phyloP scores from a whole-genome alignment of 73 alveolate genomes.

The Tetrahymena elliotti region DNA sequence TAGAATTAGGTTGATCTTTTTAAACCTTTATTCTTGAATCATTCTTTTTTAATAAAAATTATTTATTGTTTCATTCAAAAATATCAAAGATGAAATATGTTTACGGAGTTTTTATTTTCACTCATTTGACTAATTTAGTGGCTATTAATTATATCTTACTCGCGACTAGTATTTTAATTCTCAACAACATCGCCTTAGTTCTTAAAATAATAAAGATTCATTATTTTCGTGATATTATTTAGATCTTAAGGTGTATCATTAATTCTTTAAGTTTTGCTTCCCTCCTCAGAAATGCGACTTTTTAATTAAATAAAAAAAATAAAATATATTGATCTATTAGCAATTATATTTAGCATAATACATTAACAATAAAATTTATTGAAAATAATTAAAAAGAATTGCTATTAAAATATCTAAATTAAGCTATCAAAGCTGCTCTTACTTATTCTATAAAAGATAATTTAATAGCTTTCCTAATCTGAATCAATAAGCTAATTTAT shows the following conservation, averaged over 20 bases:
- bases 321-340: neutral
- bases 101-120: no score
- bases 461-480: no score
- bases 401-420: neutral
- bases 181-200: neutral
- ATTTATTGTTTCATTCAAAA: no score
- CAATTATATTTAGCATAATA: neutral
- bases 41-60: neutral
- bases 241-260: neutral
- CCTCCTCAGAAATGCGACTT: neutral
- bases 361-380: neutral
- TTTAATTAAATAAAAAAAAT: no score
- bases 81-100: neutral
- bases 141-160: neutral
- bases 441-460: no score
- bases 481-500: neutral
- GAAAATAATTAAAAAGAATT: no score
- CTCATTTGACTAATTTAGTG: neutral
- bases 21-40: neutral
- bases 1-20: neutral
- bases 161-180: neutral
- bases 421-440: no score
- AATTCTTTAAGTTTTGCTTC: neutral
- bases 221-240: neutral
- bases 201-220: neutral